phyloP scores from a whole-genome alignment of 495 filamentous ascomycete species.

The Pseudoneurospora amorphoporcata region DNA sequence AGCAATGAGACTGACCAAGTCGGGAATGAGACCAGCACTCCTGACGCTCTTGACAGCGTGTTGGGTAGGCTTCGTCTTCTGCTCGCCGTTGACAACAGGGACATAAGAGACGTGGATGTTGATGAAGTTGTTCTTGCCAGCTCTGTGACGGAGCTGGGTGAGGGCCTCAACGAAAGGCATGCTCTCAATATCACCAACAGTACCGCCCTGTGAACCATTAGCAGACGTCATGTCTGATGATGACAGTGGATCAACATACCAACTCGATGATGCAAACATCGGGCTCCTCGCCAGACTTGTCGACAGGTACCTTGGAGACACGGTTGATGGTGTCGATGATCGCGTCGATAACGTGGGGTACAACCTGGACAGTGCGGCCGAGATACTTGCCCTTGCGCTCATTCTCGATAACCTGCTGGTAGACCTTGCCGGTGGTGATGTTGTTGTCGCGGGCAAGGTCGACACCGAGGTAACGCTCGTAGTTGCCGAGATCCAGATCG shows the following conservation, averaged over 20 bases:
- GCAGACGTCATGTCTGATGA: not conserved
- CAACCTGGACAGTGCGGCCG: conserved; percentile 86
- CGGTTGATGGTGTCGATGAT: conserved; percentile 90
- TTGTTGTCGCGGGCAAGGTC: conserved; percentile 72
- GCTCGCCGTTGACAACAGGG: conserved; percentile 61
- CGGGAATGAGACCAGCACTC: conserved; percentile 73
- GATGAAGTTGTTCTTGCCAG: conserved; percentile 71
- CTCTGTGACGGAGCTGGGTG: conserved; percentile 59
- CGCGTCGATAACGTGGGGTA: conserved; percentile 81
- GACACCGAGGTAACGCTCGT: conserved; percentile 54
- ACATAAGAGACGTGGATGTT: conserved; percentile 79
- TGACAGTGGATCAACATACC: conserved; percentile 18
- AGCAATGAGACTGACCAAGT: conserved; percentile 45
- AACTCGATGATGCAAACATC: conserved; percentile 81
- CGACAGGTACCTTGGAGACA: conserved; percentile 77
- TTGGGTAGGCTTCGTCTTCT: conserved; percentile 97
- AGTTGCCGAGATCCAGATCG: conserved; percentile 93
- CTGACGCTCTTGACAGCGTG: conserved; percentile 73
- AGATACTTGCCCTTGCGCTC: conserved; percentile 80
- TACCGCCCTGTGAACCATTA: conserved; percentile 18
- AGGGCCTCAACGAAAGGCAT: conserved; percentile 84
- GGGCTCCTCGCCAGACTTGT: conserved; percentile 69
- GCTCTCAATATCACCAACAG: conserved; percentile 73
- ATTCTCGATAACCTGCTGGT: conserved; percentile 66
- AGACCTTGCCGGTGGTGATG: conserved; percentile 95